Evolutionary conservation across 306 rosid species (phyloP).

Genomic region (Vachellia pachyceras): DNA sequence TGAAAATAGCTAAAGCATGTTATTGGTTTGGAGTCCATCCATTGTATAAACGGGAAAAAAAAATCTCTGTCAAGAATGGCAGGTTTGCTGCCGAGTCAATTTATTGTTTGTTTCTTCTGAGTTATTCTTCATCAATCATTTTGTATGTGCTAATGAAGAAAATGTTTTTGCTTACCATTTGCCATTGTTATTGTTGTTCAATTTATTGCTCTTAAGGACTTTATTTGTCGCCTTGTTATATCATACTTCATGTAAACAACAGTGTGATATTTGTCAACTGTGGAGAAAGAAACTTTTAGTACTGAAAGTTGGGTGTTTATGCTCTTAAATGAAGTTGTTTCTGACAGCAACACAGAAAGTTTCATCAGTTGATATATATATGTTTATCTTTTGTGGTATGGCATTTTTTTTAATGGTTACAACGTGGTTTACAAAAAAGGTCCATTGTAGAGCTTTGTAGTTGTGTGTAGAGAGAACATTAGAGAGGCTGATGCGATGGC

Average conservation of each 20-base stretch:
- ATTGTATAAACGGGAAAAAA: not conserved
- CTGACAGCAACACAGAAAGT: conserved; percentile 16
- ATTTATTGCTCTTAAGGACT: not conserved
- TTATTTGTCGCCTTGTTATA: not conserved
- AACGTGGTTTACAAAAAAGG: not conserved
- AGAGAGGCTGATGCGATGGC: not conserved
- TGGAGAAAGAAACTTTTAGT: conserved; percentile 1
- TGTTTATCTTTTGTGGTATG: conserved; percentile 15
- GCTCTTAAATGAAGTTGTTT: conserved; percentile 10
- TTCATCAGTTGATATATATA: not conserved
- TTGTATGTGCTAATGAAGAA: conserved; percentile 11
- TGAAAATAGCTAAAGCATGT: not conserved
- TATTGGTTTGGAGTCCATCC: conserved; percentile 15
- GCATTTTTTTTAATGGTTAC: not conserved
- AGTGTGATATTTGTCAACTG: conserved; percentile 14
- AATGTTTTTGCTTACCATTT: not conserved
- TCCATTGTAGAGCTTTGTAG: not conserved
- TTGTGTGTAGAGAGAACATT: not conserved
- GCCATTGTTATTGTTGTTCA: not conserved
- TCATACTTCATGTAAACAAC: conserved; percentile 9
- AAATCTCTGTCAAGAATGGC: not conserved
- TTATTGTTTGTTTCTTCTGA: conserved; percentile 13
- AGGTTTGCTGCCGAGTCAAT: conserved; percentile 5
- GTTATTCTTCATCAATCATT: conserved; percentile 25
- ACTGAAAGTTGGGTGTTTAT: conserved; percentile 19